Evolutionary conservation across 2,329 filamentous ascomycete species (phyloP).

Genomic region (Cladosporium halotolerans): DNA sequence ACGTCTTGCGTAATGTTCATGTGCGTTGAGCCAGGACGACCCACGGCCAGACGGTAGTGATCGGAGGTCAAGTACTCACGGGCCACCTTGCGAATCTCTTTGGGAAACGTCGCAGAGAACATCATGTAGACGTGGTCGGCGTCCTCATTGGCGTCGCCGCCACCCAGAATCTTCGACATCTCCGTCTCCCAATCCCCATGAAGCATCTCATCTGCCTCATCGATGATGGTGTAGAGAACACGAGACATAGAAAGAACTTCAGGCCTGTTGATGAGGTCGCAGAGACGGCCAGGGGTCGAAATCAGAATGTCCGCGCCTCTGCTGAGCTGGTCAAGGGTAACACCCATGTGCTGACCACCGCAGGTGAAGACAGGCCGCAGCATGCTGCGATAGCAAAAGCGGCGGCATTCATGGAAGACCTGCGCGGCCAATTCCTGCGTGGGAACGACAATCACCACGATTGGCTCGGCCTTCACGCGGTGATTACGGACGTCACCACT

Average conservation of each 20-base stretch:
- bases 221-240: slow-evolving; percentile 71
- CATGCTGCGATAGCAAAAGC: slow-evolving; percentile 92
- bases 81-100: slow-evolving; percentile 68
- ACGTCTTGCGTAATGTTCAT: slow-evolving; percentile 74
- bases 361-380: slow-evolving; percentile 86
- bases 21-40: slow-evolving; percentile 72
- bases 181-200: slow-evolving; percentile 68
- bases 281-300: slow-evolving; percentile 77
- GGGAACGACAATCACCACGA: slow-evolving; percentile 79
- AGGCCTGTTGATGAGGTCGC: slow-evolving; percentile 72
- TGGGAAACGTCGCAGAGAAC: slow-evolving; percentile 93
- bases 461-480: slow-evolving; percentile 68
- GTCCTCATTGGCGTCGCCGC: slow-evolving; percentile 73
- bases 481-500: slow-evolving; percentile 48
- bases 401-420: slow-evolving; percentile 89
- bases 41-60: slow-evolving; percentile 76
- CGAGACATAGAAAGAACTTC: slow-evolving; percentile 65
- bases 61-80: slow-evolving; percentile 66
- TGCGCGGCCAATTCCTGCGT: slow-evolving; percentile 88
- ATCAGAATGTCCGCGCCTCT: slow-evolving; percentile 87
- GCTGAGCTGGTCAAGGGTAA: slow-evolving; percentile 66
- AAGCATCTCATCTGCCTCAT: slow-evolving; percentile 93
- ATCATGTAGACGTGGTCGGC: slow-evolving; percentile 66
- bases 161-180: slow-evolving; percentile 68
- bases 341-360: slow-evolving; percentile 66